Evolutionary conservation across 257 asterid genomes (phyloP), one percentile per base, ranked within the genome.

Genomic region (Buddleja alternifolia): DNA sequence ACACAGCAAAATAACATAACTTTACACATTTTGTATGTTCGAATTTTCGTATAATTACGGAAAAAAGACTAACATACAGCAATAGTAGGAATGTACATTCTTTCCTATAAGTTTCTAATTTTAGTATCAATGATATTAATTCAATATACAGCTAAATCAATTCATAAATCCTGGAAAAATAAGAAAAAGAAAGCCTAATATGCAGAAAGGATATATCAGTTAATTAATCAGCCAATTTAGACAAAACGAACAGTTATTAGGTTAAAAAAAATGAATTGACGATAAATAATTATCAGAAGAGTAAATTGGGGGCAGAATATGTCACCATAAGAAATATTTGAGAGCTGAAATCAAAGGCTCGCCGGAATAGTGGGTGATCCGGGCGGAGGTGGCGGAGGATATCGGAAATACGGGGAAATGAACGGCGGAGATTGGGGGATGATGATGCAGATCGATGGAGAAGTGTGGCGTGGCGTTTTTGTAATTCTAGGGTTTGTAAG

Each of bases 381-480:
- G 54, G 69, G 63, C 52, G 54, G 65, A 23, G 44, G 57, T 47
- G 60, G 78, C 21, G 63, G 61, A 29, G 36, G 58, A 23, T 69
- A 77, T 70, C 75, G 67, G 56, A 53, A 46, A 47, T 25, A 37
- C 11, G 70, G 71, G 69, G 60, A 70, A 73, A 60, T 51, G 71
- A 71, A 75, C 84, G 84, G 89, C 60, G 78, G 63, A 68, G 81
- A 78, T 67, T 77, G 76, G 71, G 53, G 77, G 8, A 70, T 60
- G 75, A 72, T 57, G 77, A 73, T 61, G 80, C 73, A 54, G 72
- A 79, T 69, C 63, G 57, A 63, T 68, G 56, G 60, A 65, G 50
- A 54, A 54, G 69, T 24, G 25, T 16, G 60, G 59, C 60, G 80
- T n/a, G 80, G 74, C 69, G 71, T 20, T 63, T 61, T 59, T 71